Base-by-base conservation (phyloP, 805 yeast genomes). In the Candida nonsorbophila region DNA sequence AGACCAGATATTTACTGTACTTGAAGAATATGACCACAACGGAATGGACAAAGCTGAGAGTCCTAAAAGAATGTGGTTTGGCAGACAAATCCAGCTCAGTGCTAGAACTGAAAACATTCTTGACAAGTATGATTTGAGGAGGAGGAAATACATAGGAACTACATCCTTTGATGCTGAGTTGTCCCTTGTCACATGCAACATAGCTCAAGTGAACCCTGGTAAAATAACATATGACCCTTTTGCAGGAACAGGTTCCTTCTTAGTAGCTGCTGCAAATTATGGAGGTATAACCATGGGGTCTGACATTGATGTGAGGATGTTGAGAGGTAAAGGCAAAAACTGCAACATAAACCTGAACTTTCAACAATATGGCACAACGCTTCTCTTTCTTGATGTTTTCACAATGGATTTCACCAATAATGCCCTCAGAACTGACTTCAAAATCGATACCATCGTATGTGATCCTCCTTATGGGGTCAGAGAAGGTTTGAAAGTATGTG, bases 391-490 rank as follows among this genome's bases (percentile, higher is more conserved):
- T 30, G 97, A 88, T 50, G 80, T 82, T 0, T 42, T 85, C 42
- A 79, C 94, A 10, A 84, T 92, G 92, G 98, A 92, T 58, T 92
- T 92, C 55, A 92, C 97, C 2, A 87, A 92, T 51, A 82, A 83
- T 52, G 81, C 95, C 3, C 63, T 92, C 30, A 67, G 96, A 40
- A 34, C 52, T 1, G 67, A 71, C 38, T 55, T 92, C 14, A 49
- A 42, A 16, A 67, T 92, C 9, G 96, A 92, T 50, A 69, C 84
- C 1, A 90, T 92, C 4, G 74, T 90, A 2, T 87, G 97, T 50
- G 98, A 92, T 56, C 98, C 98, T 2, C 98, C 98, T 0, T 92
- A 92, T 53, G 98, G 98, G 8, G 94, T 92, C 3, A 69, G 98
- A 43, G 98, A 92, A 54, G 95, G 97, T 3, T 72, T 92, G 30